Evolutionary conservation across 2,329 filamentous ascomycete species (phyloP), one percentile per base, ranked within the genome.

Genomic region (Aspergillus fructus): DNA sequence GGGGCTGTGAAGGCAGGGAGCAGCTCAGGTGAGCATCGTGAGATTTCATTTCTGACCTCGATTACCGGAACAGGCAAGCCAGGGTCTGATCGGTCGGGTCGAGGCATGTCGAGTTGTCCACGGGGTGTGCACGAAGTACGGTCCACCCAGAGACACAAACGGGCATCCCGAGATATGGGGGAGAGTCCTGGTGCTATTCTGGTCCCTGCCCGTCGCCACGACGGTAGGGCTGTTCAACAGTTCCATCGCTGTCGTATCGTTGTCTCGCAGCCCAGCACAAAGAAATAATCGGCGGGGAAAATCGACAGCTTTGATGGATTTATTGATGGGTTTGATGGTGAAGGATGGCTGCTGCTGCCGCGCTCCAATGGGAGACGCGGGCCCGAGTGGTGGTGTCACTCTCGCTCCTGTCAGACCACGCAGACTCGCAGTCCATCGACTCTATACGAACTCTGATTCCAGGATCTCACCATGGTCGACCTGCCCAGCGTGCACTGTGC

Each of bases 11-110:
- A 48, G 27, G 40, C 40, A 53, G 39, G 49, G 49, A 52, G 42
- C 8, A 21, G 50, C 30, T 39, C 51, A 53, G 51, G 51, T 53
- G 51, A 53, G 51, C 30, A 53, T 53, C 51, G 51, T 53, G 43
- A 48, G 51, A 47, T 53, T 52, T 46, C 30, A 13, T n/a, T 27
- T 24, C 9, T 24, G 34, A 12, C 48, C 8, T 40, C 13, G 42
- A 46, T 45, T 53, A 30, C 51, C 51, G 17, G 37, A 53, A 42
- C 46, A 33, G 51, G 51, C 34, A 53, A 17, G 42, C 11, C 42
- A 53, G 30, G 41, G 51, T 53, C 49, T 48, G 45, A 48, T 43
- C 51, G 51, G 45, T 48, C 42, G 41, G 41, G 41, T 43, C 50
- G 41, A 53, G 51, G 42, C 21, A 53, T 53, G 41, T 45, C 21